Evolutionary conservation across 192 early-diverging fungal species (phyloP), one percentile per base, ranked within the genome.

Genomic region (Backusella macrospora): DNA sequence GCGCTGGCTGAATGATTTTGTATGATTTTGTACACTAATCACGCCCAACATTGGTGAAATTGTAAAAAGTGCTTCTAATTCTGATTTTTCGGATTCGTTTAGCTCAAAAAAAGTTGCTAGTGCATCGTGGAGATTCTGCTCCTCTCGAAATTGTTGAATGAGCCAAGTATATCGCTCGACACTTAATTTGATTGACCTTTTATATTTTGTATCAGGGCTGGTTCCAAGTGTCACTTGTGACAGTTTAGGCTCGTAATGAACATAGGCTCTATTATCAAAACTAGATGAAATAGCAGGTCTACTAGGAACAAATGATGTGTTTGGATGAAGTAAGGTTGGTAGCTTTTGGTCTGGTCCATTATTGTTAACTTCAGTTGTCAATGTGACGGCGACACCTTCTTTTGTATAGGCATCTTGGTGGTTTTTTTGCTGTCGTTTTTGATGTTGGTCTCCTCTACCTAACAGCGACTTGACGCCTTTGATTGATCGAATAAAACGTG

Each of bases 121-220:
- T 65, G 16, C 63, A 40, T 65, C 37, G 14, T 68, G 45, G 29
- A 76, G 68, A 45, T n/a, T 42, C 62, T 77, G 64, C 59, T 77
- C 76, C 55, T 77, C 76, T 14, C 67, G 70, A 18, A 71, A 71
- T 37, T 77, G 76, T 37, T 65, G 48, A 42, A 77, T 71, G 8
- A 77, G 38, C 76, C 76, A 77, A 16, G 59, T n/a, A 38, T 62
- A 77, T 21, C 59, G 70, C 6, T 77, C 76, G 13, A 72, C 39
- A 21, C 70, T 59, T 46, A 77, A 23, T 65, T 70, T 72, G 0
- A 77, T 8, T 21, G 39, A 34, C 13, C 72, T 65, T 6, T 47
- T 49, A 2, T 70, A 9, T 38, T 65, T 73, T 64, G 62, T 38
- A 21, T 68, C 65, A 34, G 73, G 65, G 16, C 65, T 59, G n/a